These are phyloP conservation scores for Aureococcus anophagefferens DNA, from an alignment of 108 stramenopile genomes.

Conservation along the genomic window DNA sequence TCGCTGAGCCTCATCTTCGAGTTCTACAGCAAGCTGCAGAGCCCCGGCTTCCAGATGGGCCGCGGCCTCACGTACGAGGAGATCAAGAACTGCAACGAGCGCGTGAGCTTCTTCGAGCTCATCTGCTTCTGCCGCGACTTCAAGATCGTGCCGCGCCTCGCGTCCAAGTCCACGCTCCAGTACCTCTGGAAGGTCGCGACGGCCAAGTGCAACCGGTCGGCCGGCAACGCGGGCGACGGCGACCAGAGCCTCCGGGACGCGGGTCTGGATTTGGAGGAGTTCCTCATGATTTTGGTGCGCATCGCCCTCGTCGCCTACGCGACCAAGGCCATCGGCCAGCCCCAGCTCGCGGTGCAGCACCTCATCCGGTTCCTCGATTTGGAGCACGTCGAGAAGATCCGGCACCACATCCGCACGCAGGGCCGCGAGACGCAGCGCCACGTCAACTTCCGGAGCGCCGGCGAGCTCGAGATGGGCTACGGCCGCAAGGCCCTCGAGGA, in stretches of 20 bases:
- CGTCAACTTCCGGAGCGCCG: constrained; percentile 1
- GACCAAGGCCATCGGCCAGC: background rate
- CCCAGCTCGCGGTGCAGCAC: background rate
- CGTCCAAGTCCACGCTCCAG: background rate
- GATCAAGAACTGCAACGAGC: background rate
- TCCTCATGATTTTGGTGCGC: background rate
- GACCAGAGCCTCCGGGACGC: background rate
- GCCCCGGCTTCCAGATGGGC: background rate
- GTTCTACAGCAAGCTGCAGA: constrained; percentile 7
- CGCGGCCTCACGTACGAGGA: background rate
- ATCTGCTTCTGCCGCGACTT: background rate
- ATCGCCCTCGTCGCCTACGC: constrained; percentile 2
- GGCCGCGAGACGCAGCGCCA: constrained; percentile 1
- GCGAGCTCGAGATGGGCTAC: background rate
- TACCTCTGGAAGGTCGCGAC: background rate
- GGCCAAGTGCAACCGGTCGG: too few relatives aligned
- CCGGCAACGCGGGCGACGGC: too few relatives aligned
- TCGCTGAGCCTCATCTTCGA: background rate
- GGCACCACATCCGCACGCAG: background rate
- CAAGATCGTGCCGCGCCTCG: background rate
- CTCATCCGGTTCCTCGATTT: background rate
- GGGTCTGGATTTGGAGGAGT: background rate
- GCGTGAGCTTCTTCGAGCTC: background rate
- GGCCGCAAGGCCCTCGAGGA: background rate
- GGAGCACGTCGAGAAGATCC: background rate